Percentiles rank a stretch among this genome's conserved stretches.
phyloP scores from a whole-genome alignment of 129 eudicot species.

The Helianthus tuberosus region DNA sequence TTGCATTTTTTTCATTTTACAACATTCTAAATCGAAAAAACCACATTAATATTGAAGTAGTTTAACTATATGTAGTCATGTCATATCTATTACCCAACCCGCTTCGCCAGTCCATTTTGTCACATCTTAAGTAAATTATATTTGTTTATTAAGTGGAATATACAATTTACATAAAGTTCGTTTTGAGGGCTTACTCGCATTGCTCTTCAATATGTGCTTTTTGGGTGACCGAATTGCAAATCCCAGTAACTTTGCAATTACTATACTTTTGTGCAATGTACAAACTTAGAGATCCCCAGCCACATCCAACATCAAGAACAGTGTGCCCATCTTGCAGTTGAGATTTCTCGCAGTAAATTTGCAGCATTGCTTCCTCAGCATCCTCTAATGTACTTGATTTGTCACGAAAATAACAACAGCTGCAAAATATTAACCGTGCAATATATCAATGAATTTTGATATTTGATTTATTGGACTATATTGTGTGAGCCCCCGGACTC shows the following conservation, averaged over 20 bases:
- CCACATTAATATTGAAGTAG: neutral
- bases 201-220: slow-evolving; percentile 82
- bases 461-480: too few species aligned
- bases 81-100: neutral
- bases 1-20: neutral
- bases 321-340: slow-evolving; percentile 84
- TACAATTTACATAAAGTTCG: neutral
- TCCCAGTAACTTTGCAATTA: slow-evolving; percentile 80
- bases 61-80: neutral
- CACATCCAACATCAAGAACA: slow-evolving; percentile 99
- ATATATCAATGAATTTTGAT: slow-evolving; percentile 14
- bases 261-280: slow-evolving; percentile 79
- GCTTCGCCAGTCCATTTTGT: neutral
- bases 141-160: neutral
- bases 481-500: too few species aligned
- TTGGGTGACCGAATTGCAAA: slow-evolving; percentile 95
- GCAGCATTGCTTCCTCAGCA: slow-evolving; percentile 94
- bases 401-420: slow-evolving; percentile 85
- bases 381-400: slow-evolving; percentile 79
- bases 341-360: slow-evolving; percentile 79
- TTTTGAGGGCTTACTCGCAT: slow-evolving; percentile 52
- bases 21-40: neutral
- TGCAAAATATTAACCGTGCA: slow-evolving; percentile 36
- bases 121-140: neutral
- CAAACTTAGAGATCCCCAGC: slow-evolving; percentile 89